Percentiles rank a stretch among this genome's conserved stretches.
phyloP scores from a whole-genome alignment of 768 basidiomycete genomes.

The Chalciporus piperatus region DNA sequence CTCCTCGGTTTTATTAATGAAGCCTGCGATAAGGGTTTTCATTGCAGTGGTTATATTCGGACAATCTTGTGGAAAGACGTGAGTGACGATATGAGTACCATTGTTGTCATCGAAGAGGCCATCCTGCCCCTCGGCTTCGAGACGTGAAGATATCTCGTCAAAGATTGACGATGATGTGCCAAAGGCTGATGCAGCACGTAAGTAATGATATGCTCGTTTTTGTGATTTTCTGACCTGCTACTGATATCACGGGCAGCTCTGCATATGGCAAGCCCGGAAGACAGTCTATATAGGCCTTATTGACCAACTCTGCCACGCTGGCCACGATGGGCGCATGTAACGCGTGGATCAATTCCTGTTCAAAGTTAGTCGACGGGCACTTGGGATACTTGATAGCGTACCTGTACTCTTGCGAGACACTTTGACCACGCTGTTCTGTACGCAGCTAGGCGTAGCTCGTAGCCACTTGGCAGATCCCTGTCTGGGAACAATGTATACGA shows the following conservation, averaged over 20 bases:
- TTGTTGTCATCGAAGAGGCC: conserved; percentile 18
- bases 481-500: conserved; percentile 29
- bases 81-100: conserved; percentile 35
- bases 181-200: conserved; percentile 33
- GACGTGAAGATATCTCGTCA: conserved; percentile 38
- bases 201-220: not conserved
- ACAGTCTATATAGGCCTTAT: conserved; percentile 40
- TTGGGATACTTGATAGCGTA: conserved; percentile 26
- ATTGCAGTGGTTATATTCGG: conserved; percentile 50
- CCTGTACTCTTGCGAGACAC: conserved; percentile 56
- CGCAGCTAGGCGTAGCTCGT: conserved; percentile 44
- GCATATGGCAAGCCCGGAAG: conserved; percentile 56
- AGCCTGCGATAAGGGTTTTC: conserved; percentile 52
- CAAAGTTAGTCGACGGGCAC: not conserved
- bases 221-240: conserved; percentile 44
- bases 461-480: conserved; percentile 31
- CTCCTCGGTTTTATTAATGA: conserved; percentile 41
- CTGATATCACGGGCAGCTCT: conserved; percentile 58
- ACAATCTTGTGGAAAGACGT: conserved; percentile 60
- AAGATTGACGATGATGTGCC: conserved; percentile 47
- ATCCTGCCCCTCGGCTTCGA: conserved; percentile 31
- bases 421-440: conserved; percentile 59
- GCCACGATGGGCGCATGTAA: conserved; percentile 50
- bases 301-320: conserved; percentile 42
- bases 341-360: conserved; percentile 43